phyloP scores from a whole-genome alignment of 2,329 filamentous ascomycete species.

The Phaeophleospora eucalypticola region DNA sequence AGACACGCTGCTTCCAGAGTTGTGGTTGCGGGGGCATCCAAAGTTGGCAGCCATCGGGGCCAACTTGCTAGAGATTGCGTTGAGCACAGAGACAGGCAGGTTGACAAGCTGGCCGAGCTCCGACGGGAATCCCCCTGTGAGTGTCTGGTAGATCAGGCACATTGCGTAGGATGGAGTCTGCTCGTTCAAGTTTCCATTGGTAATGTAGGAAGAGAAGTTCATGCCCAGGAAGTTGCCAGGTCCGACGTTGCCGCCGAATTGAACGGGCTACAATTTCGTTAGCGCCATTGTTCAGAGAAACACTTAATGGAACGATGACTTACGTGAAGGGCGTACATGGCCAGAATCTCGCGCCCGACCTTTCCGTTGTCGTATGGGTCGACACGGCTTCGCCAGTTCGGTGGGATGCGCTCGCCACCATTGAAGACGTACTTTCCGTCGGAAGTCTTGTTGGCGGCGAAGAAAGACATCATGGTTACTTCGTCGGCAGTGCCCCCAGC shows the following conservation, averaged over 20 bases:
- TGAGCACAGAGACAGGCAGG: constrained; percentile 8
- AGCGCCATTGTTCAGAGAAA: too few relatives aligned
- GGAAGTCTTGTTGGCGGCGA: constrained; percentile 6
- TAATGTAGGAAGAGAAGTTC: constrained; percentile 34
- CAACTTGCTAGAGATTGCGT: constrained; percentile 6
- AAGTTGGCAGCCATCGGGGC: constrained; percentile 12
- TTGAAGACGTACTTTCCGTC: constrained; percentile 8
- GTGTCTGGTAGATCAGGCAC: constrained; percentile 42
- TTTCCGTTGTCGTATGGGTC: constrained; percentile 32
- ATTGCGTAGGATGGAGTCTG: constrained; percentile 25
- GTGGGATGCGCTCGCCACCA: constrained; percentile 4
- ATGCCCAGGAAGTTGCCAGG: constrained; percentile 10
- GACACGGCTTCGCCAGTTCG: constrained; percentile 9
- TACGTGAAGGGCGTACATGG: constrained; percentile 36
- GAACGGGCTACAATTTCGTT: constrained; percentile 36
- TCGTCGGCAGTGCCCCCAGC: constrained; percentile 1
- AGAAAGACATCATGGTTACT: constrained; percentile 37
- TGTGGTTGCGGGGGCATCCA: constrained; percentile 16
- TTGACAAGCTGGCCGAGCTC: constrained; percentile 15
- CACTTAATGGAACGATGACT: constrained; percentile 33
- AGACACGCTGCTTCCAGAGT: constrained; percentile 8
- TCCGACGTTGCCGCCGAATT: constrained; percentile 36
- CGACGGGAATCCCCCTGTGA: constrained; percentile 11
- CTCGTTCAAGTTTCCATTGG: constrained; percentile 36
- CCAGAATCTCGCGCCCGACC: constrained; percentile 36